phyloP scores from a whole-genome alignment of 176 grass and related monocot species.

The Canna indica region DNA sequence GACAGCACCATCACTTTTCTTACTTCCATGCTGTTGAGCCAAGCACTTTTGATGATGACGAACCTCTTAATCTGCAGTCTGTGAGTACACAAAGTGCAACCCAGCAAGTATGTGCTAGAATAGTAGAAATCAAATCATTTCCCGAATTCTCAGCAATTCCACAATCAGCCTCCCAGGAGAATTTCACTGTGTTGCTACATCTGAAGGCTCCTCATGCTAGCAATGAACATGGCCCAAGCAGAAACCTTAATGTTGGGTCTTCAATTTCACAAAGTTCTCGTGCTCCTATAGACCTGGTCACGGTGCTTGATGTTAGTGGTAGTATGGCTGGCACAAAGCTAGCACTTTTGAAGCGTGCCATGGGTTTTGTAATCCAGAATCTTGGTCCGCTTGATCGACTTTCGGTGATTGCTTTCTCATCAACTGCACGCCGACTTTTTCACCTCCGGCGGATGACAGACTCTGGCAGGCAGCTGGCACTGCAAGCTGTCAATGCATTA shows the following conservation, averaged over 20 bases:
- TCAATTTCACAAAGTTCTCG: conserved; percentile 26
- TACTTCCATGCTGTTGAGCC: conserved; percentile 39
- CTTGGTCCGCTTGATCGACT: conserved; percentile 76
- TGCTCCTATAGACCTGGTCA: conserved; percentile 85
- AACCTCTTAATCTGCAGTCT: conserved; percentile 37
- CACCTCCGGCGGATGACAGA: conserved; percentile 71
- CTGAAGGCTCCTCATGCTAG: conserved; percentile 51
- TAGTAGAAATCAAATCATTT: conserved; percentile 54
- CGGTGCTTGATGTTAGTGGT: conserved; percentile 82
- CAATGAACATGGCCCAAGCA: conserved; percentile 15
- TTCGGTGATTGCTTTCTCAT: conserved; percentile 91
- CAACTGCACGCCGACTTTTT: conserved; percentile 58
- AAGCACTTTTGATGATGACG: conserved; percentile 71
- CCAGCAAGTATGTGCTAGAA: conserved; percentile 30
- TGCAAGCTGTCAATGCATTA: conserved; percentile 72
- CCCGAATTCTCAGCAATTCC: conserved; percentile 56
- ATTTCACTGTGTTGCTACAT: conserved; percentile 73
- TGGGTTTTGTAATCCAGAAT: conserved; percentile 93
- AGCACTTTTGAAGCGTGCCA: conserved; percentile 77
- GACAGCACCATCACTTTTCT: conserved; percentile 21
- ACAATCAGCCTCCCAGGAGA: conserved; percentile 32
- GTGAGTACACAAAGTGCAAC: conserved; percentile 9
- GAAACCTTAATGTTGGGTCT: conserved; percentile 24
- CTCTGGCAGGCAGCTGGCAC: conserved; percentile 53
- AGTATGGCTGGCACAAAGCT: conserved; percentile 94